phyloP scores from a whole-genome alignment of 2,329 filamentous ascomycete species.

The Paraphoma chrysanthemicola region DNA sequence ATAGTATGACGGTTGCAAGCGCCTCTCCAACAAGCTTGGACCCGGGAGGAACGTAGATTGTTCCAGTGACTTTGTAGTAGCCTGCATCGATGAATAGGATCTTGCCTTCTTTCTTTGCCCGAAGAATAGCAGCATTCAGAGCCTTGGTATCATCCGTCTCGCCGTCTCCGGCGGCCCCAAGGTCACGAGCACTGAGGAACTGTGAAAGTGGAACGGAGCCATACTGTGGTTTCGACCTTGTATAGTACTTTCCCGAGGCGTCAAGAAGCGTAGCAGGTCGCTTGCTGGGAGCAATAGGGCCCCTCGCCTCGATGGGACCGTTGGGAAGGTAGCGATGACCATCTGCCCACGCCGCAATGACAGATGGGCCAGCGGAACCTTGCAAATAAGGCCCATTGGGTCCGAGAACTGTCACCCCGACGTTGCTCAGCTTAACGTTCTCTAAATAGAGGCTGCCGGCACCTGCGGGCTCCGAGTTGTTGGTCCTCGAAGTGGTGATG shows the following conservation, averaged over 20 bases:
- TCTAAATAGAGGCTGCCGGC: slow-evolving; percentile 63
- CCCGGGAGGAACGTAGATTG: slow-evolving; percentile 67
- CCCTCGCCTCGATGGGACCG: slow-evolving; percentile 54
- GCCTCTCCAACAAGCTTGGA: slow-evolving; percentile 85
- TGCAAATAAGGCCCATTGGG: slow-evolving; percentile 32
- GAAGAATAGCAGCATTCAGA: slow-evolving; percentile 76
- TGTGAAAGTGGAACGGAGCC: slow-evolving; percentile 60
- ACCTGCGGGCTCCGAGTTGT: slow-evolving; percentile 51
- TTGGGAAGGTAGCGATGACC: slow-evolving; percentile 39
- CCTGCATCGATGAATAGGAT: slow-evolving; percentile 66
- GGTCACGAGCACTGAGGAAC: slow-evolving; percentile 62
- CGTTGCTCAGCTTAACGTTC: slow-evolving; percentile 64
- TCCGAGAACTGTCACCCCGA: slow-evolving; percentile 40
- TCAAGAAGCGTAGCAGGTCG: slow-evolving; percentile 51
- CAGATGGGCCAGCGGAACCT: slow-evolving; percentile 27
- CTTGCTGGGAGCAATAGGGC: slow-evolving; percentile 53
- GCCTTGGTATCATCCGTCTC: slow-evolving; percentile 81
- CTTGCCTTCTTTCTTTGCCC: slow-evolving; percentile 60
- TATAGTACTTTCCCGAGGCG: slow-evolving; percentile 56
- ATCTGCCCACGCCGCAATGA: slow-evolving; percentile 41
- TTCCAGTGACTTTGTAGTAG: slow-evolving; percentile 62
- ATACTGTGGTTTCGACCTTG: slow-evolving; percentile 59
- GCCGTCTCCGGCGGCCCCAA: slow-evolving; percentile 79
- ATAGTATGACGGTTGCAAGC: slow-evolving; percentile 84
- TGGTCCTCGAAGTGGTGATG: slow-evolving; percentile 57